Evolutionary conservation across 768 basidiomycete species (phyloP), one percentile per base, ranked within the genome.

Genomic region (Mycena polygramma): DNA sequence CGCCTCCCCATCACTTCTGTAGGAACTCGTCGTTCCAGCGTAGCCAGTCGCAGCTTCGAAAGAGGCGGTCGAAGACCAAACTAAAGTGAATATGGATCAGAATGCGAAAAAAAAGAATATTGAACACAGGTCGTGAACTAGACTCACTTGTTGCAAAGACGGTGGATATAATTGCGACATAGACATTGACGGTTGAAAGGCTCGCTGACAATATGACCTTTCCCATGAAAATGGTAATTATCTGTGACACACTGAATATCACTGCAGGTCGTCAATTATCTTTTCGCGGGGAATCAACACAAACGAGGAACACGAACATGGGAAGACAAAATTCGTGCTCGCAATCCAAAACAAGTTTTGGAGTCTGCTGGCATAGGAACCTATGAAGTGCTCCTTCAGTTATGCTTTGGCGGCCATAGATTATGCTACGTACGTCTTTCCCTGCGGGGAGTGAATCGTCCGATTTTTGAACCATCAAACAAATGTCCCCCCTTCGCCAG

Each of bases 251-350:
- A 26, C 35, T 26, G 59, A 60, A 60, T 45, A 60, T 60, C 59
- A 60, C 59, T 60, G 30, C 48, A 26, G 45, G 14, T 22, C 59
- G 59, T 48, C n/a, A 60, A 45, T 46, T 24, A 1, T 26, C 35
- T 30, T 19, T 48, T 11, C 2, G 7, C 59, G 7, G n/a, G n/a
- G 59, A 60, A 60, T 26, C 45, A 48, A 26, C 20, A 19, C 35
- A 54, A 54, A 30, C 6, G 30, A 30, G 30, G 30, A 62, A 62
- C 22, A 35, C 48, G 36, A 22, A 63, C 62, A 22, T 41, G 62
- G 62, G 45, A 63, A 63, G 45, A 63, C 41, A 35, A 63, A 63
- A 45, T 63, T 63, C 26, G 62, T 63, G 52, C 62, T 63, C n/a
- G 62, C 35, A 54, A 63, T 63, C 62, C 62, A 63, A 41, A 63